A percentile compares a stretch with the other conserved stretches of the same genome.
phyloP scores from a whole-genome alignment of 2,329 filamentous ascomycete genomes.

The Pseudofabraea citricarpa region DNA sequence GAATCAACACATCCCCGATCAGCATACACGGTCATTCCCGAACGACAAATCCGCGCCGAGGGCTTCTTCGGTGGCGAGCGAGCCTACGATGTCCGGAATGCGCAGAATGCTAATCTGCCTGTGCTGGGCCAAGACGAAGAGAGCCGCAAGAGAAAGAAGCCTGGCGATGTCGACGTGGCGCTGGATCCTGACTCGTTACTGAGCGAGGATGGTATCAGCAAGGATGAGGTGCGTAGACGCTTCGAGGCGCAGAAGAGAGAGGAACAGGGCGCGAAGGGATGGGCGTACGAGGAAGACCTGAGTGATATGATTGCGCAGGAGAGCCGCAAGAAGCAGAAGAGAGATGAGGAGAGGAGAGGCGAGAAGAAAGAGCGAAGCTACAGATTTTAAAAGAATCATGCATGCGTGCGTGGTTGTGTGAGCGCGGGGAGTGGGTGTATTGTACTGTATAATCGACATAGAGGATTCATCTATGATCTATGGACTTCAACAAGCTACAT shows the following conservation, averaged over 20 bases:
- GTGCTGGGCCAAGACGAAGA: slow-evolving; percentile 79
- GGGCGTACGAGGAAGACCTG: slow-evolving; percentile 80
- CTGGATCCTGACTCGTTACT: slow-evolving; percentile 80
- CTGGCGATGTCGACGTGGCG: slow-evolving; percentile 88
- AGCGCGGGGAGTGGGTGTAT: no score
- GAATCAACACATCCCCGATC: slow-evolving; percentile 68
- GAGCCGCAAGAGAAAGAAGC: slow-evolving; percentile 84
- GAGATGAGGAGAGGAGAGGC: slow-evolving; percentile 72
- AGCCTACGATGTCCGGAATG: slow-evolving; percentile 77
- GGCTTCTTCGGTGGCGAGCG: slow-evolving; percentile 97
- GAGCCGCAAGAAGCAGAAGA: slow-evolving; percentile 83
- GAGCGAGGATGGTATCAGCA: slow-evolving; percentile 71
- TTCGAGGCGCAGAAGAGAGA: slow-evolving; percentile 70
- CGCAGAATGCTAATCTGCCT: slow-evolving; percentile 51
- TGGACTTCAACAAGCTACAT: no score
- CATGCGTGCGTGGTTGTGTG: not conserved
- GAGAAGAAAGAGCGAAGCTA: slow-evolving; percentile 42
- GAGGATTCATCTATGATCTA: no score
- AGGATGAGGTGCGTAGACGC: slow-evolving; percentile 73
- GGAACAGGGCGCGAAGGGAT: slow-evolving; percentile 56
- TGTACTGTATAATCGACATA: not conserved
- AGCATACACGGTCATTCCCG: slow-evolving; percentile 85
- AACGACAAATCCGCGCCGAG: slow-evolving; percentile 77
- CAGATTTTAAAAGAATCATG: slow-evolving; percentile 17
- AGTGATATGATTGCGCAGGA: slow-evolving; percentile 96